phyloP scores from a whole-genome alignment of 495 filamentous ascomycete genomes.

The Daldinia childiae region DNA sequence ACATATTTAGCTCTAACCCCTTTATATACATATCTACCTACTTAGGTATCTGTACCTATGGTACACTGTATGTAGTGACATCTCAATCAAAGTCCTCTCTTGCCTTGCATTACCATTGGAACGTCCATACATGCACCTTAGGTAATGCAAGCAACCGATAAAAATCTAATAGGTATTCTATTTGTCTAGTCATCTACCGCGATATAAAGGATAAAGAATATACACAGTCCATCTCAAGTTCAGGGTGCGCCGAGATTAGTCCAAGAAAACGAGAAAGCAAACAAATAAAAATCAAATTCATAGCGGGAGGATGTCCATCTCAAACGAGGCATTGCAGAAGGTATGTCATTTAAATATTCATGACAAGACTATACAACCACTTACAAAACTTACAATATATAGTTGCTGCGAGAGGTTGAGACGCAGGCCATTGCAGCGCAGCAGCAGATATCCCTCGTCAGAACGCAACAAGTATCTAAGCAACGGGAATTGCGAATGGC shows the following conservation, averaged over 20 bases:
- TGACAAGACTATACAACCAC: background rate
- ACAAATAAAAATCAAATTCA: background rate
- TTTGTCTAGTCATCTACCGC: no score
- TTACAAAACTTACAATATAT: slow-evolving; percentile 17
- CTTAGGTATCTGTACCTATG: no score
- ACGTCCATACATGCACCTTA: background rate
- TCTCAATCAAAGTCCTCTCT: background rate
- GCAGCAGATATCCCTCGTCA: slow-evolving; percentile 89
- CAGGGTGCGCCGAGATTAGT: background rate
- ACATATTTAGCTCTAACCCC: background rate
- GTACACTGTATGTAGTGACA: background rate
- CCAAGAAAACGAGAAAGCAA: background rate
- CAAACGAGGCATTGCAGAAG: slow-evolving; percentile 95
- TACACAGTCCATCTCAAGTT: background rate
- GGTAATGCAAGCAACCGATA: background rate
- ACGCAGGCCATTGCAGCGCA: slow-evolving; percentile 85
- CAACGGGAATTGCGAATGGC: slow-evolving; percentile 89
- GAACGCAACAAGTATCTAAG: slow-evolving; percentile 84
- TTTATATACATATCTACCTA: background rate
- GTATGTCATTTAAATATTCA: slow-evolving; percentile 52
- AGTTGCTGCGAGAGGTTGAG: slow-evolving; percentile 96
- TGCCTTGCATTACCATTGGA: background rate
- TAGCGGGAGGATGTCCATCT: slow-evolving; percentile 78
- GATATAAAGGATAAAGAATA: background rate
- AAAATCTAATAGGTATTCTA: background rate